These are phyloP conservation scores for Ceratocystis smalleyi DNA, from an alignment of 2,329 filamentous ascomycete species.

Conservation along the genomic window DNA sequence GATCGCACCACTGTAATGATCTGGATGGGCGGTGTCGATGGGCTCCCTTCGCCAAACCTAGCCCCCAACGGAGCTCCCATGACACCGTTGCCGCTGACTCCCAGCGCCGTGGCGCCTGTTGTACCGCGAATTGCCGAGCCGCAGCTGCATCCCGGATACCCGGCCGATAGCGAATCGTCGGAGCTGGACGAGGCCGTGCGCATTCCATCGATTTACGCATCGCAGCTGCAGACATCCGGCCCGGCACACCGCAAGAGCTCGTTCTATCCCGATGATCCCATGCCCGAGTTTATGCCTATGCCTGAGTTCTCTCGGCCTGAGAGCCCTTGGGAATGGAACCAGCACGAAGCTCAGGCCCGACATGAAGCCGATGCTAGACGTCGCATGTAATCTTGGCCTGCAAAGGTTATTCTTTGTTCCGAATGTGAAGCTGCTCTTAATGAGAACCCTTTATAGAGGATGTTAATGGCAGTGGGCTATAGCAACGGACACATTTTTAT, in stretches of 20 bases:
- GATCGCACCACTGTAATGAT: slow-evolving; percentile 13
- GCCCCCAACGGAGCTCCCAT: background rate
- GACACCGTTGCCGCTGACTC: slow-evolving; percentile 5
- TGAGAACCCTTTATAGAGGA: background rate
- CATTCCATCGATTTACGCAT: slow-evolving; percentile 9
- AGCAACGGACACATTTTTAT: background rate
- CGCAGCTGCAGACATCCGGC: background rate
- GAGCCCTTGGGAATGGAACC: slow-evolving; percentile 12
- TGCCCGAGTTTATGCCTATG: background rate
- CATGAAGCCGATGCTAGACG: background rate
- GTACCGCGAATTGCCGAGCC: background rate
- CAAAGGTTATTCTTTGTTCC: too few relatives aligned
- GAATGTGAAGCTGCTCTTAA: background rate
- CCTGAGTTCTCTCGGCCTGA: slow-evolving; percentile 4
- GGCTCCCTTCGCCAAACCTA: background rate
- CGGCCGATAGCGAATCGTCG: background rate
- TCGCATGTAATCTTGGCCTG: background rate
- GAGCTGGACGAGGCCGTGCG: slow-evolving; percentile 5
- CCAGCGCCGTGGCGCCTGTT: background rate
- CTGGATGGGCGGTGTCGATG: slow-evolving; percentile 14
- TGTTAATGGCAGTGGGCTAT: background rate
- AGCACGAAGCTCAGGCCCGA: background rate
- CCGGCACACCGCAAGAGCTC: slow-evolving; percentile 1
- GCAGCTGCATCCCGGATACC: background rate
- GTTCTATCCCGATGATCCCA: slow-evolving; percentile 1